These are phyloP conservation scores for Tylopilus sp. DNA, from an alignment of 768 basidiomycete genomes.

Conservation along the genomic window DNA sequence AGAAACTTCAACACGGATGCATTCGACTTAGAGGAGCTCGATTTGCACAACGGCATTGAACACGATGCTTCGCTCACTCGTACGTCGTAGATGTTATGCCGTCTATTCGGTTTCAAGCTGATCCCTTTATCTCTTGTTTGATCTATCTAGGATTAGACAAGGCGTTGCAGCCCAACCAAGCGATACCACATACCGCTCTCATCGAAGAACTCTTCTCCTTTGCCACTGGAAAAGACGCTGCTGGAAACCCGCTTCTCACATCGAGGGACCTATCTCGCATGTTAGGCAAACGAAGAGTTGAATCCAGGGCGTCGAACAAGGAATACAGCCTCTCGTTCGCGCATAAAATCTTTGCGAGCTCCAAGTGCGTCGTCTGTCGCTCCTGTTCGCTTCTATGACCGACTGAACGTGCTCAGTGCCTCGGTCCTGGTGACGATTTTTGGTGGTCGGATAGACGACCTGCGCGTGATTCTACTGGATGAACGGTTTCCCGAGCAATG, in stretches of 20 bases:
- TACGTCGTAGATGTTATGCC: conserved; percentile 6
- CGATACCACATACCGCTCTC: conserved; percentile 43
- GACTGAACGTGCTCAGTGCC: conserved; percentile 37
- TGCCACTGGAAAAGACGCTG: conserved; percentile 55
- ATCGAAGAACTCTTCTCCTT: conserved; percentile 54
- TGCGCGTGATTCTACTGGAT: conserved; percentile 56
- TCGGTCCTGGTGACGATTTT: conserved; percentile 48
- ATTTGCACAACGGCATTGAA: conserved; percentile 16
- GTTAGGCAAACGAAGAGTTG: conserved; percentile 57
- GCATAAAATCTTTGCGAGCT: conserved; percentile 63
- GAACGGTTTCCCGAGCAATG: conserved; percentile 71
- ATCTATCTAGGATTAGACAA: conserved; percentile 50
- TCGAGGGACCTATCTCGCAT: conserved; percentile 54
- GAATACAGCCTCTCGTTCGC: conserved; percentile 47
- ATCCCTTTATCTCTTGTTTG: neutral
- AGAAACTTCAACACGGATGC: conserved; percentile 54
- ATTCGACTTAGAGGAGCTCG: conserved; percentile 51
- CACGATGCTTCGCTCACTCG: conserved; percentile 28
- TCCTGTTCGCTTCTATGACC: neutral
- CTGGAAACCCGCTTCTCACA: conserved; percentile 50
- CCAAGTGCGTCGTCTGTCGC: conserved; percentile 49
- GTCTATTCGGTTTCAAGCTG: neutral
- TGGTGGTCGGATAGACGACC: conserved; percentile 51
- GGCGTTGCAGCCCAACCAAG: conserved; percentile 48
- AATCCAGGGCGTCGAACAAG: conserved; percentile 50